Percentiles rank a stretch among this genome's conserved stretches.
These are phyloP conservation scores for Aspergillaceae sp. DNA, from an alignment of 2,329 filamentous ascomycete genomes.

Conservation along the genomic window DNA sequence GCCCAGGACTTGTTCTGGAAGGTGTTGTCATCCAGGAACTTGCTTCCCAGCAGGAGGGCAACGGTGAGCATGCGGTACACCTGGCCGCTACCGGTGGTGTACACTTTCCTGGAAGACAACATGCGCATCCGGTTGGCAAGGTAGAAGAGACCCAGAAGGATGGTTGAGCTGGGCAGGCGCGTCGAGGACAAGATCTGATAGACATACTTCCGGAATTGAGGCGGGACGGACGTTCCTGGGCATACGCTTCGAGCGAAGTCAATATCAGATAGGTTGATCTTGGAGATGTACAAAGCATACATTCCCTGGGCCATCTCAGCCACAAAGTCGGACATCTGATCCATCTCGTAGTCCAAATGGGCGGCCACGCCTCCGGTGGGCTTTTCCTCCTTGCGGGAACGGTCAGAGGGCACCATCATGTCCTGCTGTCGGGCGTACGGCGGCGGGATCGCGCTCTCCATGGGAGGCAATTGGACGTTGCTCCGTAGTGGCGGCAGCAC, in stretches of 20 bases:
- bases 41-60: conserved; percentile 77
- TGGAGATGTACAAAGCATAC: conserved; percentile 52
- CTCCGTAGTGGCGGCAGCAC: conserved; percentile 35
- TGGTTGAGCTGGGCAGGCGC: conserved; percentile 80
- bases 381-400: conserved; percentile 52
- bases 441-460: conserved; percentile 33
- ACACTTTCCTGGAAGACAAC: conserved; percentile 50
- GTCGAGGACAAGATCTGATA: conserved; percentile 85
- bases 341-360: conserved; percentile 93
- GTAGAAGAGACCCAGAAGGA: conserved; percentile 83
- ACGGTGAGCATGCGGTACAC: conserved; percentile 84
- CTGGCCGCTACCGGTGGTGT: conserved; percentile 55
- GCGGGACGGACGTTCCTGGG: conserved; percentile 53
- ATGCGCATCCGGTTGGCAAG: conserved; percentile 74
- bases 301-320: conserved; percentile 75
- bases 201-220: conserved; percentile 84
- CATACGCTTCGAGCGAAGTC: conserved; percentile 56
- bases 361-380: conserved; percentile 80
- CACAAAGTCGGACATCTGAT: conserved; percentile 91
- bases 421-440: conserved; percentile 38
- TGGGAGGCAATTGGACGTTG: conserved; percentile 32
- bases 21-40: conserved; percentile 93
- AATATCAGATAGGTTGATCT: conserved; percentile 53
- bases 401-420: conserved; percentile 26
- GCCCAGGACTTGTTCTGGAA: conserved; percentile 97